These are phyloP conservation scores for Terana coerulea DNA, from an alignment of 768 basidiomycete genomes.

Conservation along the genomic window DNA sequence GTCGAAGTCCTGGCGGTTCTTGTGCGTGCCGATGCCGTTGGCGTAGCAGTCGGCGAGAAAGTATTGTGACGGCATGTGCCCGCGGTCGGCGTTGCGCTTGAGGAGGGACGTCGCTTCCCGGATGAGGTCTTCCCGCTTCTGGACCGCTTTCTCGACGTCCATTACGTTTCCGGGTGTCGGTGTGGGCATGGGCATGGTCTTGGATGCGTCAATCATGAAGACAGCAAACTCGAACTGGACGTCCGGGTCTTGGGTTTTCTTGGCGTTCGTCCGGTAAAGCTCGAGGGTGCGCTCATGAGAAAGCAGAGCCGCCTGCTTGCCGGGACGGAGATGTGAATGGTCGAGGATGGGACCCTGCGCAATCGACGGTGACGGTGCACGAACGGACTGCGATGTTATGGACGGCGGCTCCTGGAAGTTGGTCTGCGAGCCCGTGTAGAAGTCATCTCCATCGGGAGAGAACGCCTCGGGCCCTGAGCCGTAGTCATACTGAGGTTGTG, in stretches of 20 bases:
- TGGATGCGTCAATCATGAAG: conserved; percentile 98
- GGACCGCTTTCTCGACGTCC: conserved; percentile 74
- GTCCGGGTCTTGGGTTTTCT: conserved; percentile 97
- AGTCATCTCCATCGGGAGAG: conserved; percentile 24
- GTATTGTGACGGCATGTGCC: conserved; percentile 93
- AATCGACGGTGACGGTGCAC: conserved; percentile 69
- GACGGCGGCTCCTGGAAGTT: conserved; percentile 19
- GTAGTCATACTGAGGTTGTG: conserved; percentile 14
- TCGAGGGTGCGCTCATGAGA: conserved; percentile 96
- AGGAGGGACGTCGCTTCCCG: conserved; percentile 85
- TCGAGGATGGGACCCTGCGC: conserved; percentile 71
- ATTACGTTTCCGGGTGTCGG: conserved; percentile 70
- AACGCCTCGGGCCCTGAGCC: conserved; percentile 10
- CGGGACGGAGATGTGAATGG: conserved; percentile 90
- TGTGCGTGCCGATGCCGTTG: conserved; percentile 93
- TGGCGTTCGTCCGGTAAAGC: conserved; percentile 95
- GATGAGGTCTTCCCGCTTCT: conserved; percentile 84
- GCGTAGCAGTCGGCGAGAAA: conserved; percentile 98
- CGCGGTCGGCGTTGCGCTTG: conserved; percentile 89
- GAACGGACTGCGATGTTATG: conserved; percentile 33
- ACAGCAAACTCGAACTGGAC: conserved; percentile 98
- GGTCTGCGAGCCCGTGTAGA: conserved; percentile 24
- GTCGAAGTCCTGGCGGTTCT: conserved; percentile 93
- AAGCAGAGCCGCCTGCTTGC: conserved; percentile 87
- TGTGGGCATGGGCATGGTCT: conserved; percentile 75